A percentile compares a stretch with the other conserved stretches of the same genome.
Conservation (phyloP, 441 rosid genomes). For the Eutrema salsugineum region DNA sequence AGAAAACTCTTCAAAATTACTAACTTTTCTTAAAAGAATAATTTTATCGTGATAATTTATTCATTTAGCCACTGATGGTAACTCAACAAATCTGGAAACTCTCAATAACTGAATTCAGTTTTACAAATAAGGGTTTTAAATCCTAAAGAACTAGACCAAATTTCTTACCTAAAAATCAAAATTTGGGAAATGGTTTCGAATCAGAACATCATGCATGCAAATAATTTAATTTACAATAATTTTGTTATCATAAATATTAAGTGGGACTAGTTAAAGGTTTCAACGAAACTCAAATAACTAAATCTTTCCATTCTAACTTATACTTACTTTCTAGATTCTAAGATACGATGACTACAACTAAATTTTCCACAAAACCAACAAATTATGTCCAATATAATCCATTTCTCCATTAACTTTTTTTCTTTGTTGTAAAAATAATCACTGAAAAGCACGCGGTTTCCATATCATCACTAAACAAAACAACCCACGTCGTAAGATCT, state of each 20-base stretch:
- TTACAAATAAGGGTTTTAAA: not conserved
- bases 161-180: too few species aligned
- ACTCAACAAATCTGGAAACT: not conserved
- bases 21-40: not conserved
- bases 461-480: not conserved
- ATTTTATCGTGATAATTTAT: not conserved
- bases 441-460: slow-evolving; percentile 4
- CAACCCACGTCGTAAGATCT: slow-evolving; percentile 14
- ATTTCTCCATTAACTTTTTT: not conserved
- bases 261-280: too few species aligned
- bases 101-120: not conserved
- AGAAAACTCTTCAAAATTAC: not conserved
- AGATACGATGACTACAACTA: not conserved
- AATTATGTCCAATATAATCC: not conserved
- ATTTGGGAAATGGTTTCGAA: too few species aligned
- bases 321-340: not conserved
- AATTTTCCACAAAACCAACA: not conserved
- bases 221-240: too few species aligned
- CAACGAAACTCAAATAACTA: not conserved
- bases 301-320: not conserved
- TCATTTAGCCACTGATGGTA: not conserved
- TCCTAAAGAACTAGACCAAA: not conserved
- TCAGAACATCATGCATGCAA: too few species aligned
- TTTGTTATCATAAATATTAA: too few species aligned
- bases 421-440: not conserved